Conservation (phyloP, 345 rosid genomes). For the Boechera retrofracta region DNA sequence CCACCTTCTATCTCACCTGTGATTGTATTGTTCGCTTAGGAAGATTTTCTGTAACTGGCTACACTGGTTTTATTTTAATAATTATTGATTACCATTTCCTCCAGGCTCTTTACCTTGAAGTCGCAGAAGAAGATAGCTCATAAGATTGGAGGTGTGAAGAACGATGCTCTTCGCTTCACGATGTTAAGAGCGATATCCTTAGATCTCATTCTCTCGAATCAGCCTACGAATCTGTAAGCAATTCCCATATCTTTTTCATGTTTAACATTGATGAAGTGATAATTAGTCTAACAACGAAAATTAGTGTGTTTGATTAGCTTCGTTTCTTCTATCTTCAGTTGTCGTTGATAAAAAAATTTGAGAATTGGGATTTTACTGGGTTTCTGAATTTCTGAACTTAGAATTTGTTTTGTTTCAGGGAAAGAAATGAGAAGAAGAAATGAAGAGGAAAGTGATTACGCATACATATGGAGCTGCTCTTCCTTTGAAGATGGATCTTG, state of each 20-base stretch:
- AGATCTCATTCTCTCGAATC: conserved; percentile 85
- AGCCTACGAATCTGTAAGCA: conserved; percentile 61
- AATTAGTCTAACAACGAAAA: neutral
- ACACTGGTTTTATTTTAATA: no score
- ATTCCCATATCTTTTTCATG: neutral
- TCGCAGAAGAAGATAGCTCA: conserved; percentile 65
- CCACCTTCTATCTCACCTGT: no score
- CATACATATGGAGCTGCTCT: conserved; percentile 81
- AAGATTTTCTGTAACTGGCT: no score
- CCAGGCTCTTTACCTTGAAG: conserved; percentile 45
- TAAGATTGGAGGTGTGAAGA: conserved; percentile 66
- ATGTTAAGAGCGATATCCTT: conserved; percentile 73
- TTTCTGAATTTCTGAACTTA: conserved; percentile 8
- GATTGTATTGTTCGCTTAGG: no score
- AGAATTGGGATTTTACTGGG: neutral
- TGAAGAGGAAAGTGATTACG: conserved; percentile 61
- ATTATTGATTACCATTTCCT: no score
- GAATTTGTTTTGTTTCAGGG: conserved; percentile 47
- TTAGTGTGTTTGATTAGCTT: conserved; percentile 4
- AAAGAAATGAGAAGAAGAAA: conserved; percentile 57
- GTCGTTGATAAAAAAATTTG: neutral
- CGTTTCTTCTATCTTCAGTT: neutral
- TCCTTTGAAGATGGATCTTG: conserved; percentile 72
- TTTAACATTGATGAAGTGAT: no score
- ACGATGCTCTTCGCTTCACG: conserved; percentile 77